These are phyloP conservation scores for Zarea fungicola DNA, from an alignment of 2,329 filamentous ascomycete species.

Conservation along the genomic window DNA sequence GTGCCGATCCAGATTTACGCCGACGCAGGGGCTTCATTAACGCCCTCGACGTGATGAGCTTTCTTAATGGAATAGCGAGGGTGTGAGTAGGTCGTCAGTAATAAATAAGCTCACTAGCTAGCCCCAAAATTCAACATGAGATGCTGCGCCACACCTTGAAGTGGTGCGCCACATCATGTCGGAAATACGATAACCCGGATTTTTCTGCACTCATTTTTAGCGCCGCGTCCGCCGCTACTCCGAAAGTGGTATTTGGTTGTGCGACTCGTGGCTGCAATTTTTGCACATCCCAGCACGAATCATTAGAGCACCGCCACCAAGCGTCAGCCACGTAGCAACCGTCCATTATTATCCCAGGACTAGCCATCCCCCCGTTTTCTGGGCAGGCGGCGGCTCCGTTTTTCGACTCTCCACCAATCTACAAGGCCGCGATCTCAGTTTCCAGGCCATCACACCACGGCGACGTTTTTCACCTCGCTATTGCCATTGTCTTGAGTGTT, in stretches of 20 bases:
- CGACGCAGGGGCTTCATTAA: background rate
- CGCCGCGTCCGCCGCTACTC: background rate
- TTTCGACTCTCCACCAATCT: conserved; percentile 14
- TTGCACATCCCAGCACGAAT: background rate
- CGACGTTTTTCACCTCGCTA: background rate
- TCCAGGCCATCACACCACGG: conserved; percentile 9
- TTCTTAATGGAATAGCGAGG: background rate
- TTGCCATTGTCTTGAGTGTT: background rate
- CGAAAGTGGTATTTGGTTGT: background rate
- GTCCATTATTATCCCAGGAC: background rate
- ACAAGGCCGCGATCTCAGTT: conserved; percentile 4
- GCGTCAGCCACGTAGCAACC: background rate
- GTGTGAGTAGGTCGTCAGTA: no score
- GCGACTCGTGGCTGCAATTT: background rate
- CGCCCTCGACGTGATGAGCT: background rate
- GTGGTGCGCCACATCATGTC: background rate
- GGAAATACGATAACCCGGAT: conserved; percentile 1
- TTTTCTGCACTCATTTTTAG: background rate
- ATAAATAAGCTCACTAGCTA: no score
- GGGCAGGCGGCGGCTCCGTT: conserved; percentile 8
- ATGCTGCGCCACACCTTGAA: conserved; percentile 4
- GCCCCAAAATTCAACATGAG: conserved; percentile 1
- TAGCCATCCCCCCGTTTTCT: conserved; percentile 4
- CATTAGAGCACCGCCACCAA: background rate
- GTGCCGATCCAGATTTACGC: background rate